These are phyloP conservation scores for Pichia sp. DNA, from an alignment of 1,139 yeast genomes.

Conservation along the genomic window DNA sequence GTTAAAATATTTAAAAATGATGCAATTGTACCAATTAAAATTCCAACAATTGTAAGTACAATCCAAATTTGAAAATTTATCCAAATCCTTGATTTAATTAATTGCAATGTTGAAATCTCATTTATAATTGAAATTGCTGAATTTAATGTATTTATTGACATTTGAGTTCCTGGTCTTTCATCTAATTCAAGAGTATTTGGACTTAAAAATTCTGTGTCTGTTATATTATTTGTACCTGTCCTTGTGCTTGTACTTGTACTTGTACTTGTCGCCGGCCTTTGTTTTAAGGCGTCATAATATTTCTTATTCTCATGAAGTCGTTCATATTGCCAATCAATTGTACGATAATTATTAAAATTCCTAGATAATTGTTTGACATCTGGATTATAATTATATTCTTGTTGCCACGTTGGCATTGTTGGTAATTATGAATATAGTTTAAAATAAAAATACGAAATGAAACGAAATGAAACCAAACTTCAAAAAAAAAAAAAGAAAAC, in stretches of 20 bases:
- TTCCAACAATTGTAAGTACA: conserved; percentile 68
- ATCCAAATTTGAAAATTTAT: conserved; percentile 67
- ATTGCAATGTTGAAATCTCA: conserved; percentile 9
- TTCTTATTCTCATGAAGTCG: conserved; percentile 49
- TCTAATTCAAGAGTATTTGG: neutral
- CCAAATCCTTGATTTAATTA: conserved; percentile 20
- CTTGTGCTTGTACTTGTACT: too few relatives aligned
- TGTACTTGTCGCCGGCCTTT: too few relatives aligned
- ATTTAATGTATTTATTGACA: neutral
- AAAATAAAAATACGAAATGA: too few relatives aligned
- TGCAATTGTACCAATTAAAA: conserved; percentile 74
- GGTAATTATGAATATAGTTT: too few relatives aligned
- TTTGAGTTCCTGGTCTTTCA: neutral
- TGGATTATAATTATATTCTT: conserved; percentile 9
- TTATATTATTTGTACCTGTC: too few relatives aligned
- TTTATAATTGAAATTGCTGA: conserved; percentile 7
- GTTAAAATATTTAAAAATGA: conserved; percentile 64
- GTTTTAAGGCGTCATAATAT: conserved; percentile 27
- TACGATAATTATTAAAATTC: conserved; percentile 53
- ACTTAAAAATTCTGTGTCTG: too few relatives aligned
- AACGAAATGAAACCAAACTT: too few relatives aligned
- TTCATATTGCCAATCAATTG: conserved; percentile 86
- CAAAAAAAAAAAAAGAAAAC: too few relatives aligned
- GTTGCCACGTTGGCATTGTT: conserved; percentile 11
- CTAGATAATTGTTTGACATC: conserved; percentile 22